Evolutionary conservation across 2,329 filamentous ascomycete species (phyloP).

Genomic region (Thyridium curvatum): DNA sequence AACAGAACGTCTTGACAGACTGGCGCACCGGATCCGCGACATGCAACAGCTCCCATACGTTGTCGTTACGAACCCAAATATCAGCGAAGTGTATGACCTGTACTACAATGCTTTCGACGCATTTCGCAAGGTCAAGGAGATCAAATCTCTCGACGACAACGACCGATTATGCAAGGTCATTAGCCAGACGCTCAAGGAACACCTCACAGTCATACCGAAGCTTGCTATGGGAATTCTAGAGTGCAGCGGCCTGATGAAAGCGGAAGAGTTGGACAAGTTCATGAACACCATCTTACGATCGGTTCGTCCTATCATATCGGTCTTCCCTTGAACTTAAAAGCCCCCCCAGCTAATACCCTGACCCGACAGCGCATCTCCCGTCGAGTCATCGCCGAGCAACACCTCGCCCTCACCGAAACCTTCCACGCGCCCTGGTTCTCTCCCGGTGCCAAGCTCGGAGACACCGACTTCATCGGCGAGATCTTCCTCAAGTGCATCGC

Average conservation of each 20-base stretch:
- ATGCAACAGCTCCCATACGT: conserved; percentile 96
- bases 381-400: conserved; percentile 94
- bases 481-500: conserved; percentile 92
- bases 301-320: conserved; percentile 41
- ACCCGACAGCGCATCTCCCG: conserved; percentile 73
- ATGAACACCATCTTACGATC: conserved; percentile 93
- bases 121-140: conserved; percentile 76
- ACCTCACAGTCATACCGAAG: conserved; percentile 89
- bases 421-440: conserved; percentile 90
- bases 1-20: conserved; percentile 36
- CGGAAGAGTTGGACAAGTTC: conserved; percentile 80
- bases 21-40: conserved; percentile 90
- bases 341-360: conserved; percentile 4
- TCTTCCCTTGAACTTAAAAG: too few relatives aligned
- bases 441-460: conserved; percentile 65
- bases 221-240: conserved; percentile 92
- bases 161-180: conserved; percentile 79
- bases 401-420: conserved; percentile 89
- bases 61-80: conserved; percentile 90
- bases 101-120: conserved; percentile 96
- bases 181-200: conserved; percentile 72
- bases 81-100: conserved; percentile 90
- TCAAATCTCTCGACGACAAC: conserved; percentile 84
- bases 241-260: conserved; percentile 74
- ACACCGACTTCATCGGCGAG: conserved; percentile 85